phyloP scores from a whole-genome alignment of 2,329 filamentous ascomycete species.

The Pseudocercospora cruenta region DNA sequence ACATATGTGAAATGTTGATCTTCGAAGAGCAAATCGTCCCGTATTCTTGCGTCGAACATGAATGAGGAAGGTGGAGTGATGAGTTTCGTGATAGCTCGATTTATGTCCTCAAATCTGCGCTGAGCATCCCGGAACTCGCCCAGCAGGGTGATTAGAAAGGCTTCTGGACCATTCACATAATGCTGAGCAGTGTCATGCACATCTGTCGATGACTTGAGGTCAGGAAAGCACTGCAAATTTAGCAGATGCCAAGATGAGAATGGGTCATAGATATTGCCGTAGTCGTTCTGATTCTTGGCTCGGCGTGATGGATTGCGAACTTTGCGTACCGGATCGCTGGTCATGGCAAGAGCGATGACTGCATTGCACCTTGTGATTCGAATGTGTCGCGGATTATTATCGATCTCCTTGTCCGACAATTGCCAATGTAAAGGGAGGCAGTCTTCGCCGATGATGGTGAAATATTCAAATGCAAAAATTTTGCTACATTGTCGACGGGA shows the following conservation, averaged over 20 bases:
- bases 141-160: constrained; percentile 62
- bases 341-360: constrained; percentile 61
- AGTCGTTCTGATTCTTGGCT: constrained; percentile 45
- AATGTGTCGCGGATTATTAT: constrained; percentile 54
- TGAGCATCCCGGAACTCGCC: constrained; percentile 65
- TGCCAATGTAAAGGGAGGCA: constrained; percentile 65
- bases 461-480: constrained; percentile 68
- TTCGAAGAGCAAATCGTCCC: constrained; percentile 64
- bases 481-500: constrained; percentile 59
- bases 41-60: constrained; percentile 60
- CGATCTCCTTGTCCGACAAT: constrained; percentile 51
- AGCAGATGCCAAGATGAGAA: constrained; percentile 66
- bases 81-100: constrained; percentile 60
- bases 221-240: constrained; percentile 63
- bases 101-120: constrained; percentile 61
- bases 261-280: constrained; percentile 61
- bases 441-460: constrained; percentile 61
- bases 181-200: constrained; percentile 59
- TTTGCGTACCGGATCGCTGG: constrained; percentile 55
- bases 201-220: constrained; percentile 61
- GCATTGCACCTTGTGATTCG: constrained; percentile 64
- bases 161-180: constrained; percentile 64
- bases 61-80: constrained; percentile 64
- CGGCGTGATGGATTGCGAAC: constrained; percentile 56
- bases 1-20: constrained; percentile 65